These are phyloP conservation scores for Epichloe glyceriae DNA, from an alignment of 2,329 filamentous ascomycete genomes.

Conservation along the genomic window DNA sequence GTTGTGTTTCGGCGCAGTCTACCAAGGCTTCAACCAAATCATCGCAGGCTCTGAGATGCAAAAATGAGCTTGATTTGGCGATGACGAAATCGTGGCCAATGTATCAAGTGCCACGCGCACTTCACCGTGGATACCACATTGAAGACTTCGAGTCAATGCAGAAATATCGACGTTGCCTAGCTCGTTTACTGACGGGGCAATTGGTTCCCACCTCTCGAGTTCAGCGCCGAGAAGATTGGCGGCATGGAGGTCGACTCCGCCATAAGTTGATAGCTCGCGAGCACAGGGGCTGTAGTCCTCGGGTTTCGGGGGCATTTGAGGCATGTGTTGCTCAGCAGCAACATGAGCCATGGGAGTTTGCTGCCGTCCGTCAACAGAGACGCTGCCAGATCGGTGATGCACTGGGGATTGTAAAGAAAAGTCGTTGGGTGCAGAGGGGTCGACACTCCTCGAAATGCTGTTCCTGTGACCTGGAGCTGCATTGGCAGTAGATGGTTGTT, in stretches of 20 bases:
- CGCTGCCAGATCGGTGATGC: conserved; percentile 26
- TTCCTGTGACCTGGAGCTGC: conserved; percentile 20
- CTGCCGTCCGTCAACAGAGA: conserved; percentile 24
- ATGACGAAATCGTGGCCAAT: conserved; percentile 52
- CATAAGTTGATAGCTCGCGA: conserved; percentile 46
- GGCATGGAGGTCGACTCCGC: conserved; percentile 58
- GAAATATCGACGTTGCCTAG: conserved; percentile 83
- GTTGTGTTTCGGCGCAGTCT: conserved; percentile 82
- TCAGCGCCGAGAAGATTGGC: conserved; percentile 52
- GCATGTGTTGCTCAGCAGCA: conserved; percentile 18
- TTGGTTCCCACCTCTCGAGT: conserved; percentile 56
- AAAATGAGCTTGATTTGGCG: conserved; percentile 52
- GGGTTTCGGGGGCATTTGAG: conserved; percentile 30
- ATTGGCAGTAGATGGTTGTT: conserved; percentile 25
- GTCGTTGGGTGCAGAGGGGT: conserved; percentile 22
- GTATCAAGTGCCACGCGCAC: conserved; percentile 83
- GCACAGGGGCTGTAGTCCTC: conserved; percentile 44
- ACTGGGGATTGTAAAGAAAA: conserved; percentile 35
- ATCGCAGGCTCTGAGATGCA: conserved; percentile 62
- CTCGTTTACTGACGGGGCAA: conserved; percentile 61
- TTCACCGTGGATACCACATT: conserved; percentile 80
- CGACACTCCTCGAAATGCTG: conserved; percentile 39
- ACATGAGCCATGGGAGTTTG: conserved; percentile 9
- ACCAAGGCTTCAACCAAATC: conserved; percentile 79
- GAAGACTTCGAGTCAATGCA: conserved; percentile 76